A percentile compares a stretch with the other conserved stretches of the same genome.
These are phyloP conservation scores for Paraconiothyrium sp. DNA, from an alignment of 2,329 filamentous ascomycete genomes.

Conservation along the genomic window DNA sequence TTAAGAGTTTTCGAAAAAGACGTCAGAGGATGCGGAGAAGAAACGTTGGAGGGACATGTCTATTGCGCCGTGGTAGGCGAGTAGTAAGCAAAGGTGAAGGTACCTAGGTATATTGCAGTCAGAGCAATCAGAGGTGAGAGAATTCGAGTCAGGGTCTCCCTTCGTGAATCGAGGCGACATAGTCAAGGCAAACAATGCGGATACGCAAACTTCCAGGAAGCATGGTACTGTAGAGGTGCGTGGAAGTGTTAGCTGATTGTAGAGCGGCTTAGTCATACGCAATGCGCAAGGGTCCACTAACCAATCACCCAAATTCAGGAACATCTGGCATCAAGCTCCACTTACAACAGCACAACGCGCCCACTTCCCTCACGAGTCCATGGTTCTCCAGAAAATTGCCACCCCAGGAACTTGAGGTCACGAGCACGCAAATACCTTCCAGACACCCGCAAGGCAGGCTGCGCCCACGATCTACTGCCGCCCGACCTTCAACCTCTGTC, in stretches of 20 bases:
- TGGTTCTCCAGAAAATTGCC: neutral
- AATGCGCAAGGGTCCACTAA: neutral
- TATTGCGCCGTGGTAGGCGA: neutral
- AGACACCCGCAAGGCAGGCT: neutral
- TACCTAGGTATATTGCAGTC: neutral
- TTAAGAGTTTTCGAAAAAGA: neutral
- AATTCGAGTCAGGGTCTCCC: neutral
- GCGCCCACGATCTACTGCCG: neutral
- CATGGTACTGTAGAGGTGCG: neutral
- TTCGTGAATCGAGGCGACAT: neutral
- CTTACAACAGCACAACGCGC: conserved; percentile 4
- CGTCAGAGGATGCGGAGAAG: neutral
- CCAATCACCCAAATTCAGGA: conserved; percentile 14
- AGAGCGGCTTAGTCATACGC: conserved; percentile 15
- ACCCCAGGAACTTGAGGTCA: neutral
- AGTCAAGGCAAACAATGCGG: neutral
- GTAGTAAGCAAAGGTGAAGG: conserved; percentile 10
- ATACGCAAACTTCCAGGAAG: neutral
- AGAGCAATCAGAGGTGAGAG: conserved; percentile 10
- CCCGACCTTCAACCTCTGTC: neutral
- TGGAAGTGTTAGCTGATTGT: neutral
- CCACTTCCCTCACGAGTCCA: conserved; percentile 6
- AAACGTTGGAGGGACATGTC: neutral
- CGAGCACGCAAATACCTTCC: neutral
- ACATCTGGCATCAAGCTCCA: conserved; percentile 22